Evolutionary conservation across 345 rosid genomes (phyloP).

Genomic region (Cardamine chenopodiifolia): DNA sequence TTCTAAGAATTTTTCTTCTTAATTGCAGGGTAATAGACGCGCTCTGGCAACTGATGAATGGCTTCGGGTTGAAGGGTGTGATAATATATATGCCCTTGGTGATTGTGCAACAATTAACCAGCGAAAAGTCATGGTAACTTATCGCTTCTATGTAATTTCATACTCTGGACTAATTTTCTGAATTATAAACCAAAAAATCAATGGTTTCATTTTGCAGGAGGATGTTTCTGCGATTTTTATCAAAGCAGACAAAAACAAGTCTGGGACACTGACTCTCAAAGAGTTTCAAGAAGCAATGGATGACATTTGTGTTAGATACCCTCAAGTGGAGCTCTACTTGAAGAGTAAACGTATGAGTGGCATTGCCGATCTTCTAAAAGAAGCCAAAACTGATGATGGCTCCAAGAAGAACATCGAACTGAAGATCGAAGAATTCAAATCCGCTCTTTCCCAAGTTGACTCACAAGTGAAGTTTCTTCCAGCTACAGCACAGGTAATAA

Average conservation of each 20-base stretch:
- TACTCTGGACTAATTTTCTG: background rate
- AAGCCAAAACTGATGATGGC: slow-evolving; percentile 62
- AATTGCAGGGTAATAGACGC: slow-evolving; percentile 73
- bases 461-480: slow-evolving; percentile 89
- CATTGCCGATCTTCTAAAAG: slow-evolving; percentile 68
- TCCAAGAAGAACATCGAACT: slow-evolving; percentile 67
- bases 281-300: slow-evolving; percentile 77
- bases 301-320: slow-evolving; percentile 86
- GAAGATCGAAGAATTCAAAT: slow-evolving; percentile 78
- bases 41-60: slow-evolving; percentile 97
- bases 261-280: slow-evolving; percentile 80
- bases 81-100: slow-evolving; percentile 83
- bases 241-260: slow-evolving; percentile 90
- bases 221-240: slow-evolving; percentile 75
- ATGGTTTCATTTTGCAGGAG: slow-evolving; percentile 51
- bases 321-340: slow-evolving; percentile 87
- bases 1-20: background rate
- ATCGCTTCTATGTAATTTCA: background rate
- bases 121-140: slow-evolving; percentile 91
- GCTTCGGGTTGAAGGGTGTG: slow-evolving; percentile 83
- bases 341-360: slow-evolving; percentile 69
- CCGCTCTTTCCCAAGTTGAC: slow-evolving; percentile 84
- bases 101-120: slow-evolving; percentile 98
- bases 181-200: background rate
- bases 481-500: slow-evolving; percentile 89